Evolutionary conservation across 2,329 filamentous ascomycete genomes (phyloP), one percentile per base, ranked within the genome.

Genomic region (Chrysosporium keratinophilum): DNA sequence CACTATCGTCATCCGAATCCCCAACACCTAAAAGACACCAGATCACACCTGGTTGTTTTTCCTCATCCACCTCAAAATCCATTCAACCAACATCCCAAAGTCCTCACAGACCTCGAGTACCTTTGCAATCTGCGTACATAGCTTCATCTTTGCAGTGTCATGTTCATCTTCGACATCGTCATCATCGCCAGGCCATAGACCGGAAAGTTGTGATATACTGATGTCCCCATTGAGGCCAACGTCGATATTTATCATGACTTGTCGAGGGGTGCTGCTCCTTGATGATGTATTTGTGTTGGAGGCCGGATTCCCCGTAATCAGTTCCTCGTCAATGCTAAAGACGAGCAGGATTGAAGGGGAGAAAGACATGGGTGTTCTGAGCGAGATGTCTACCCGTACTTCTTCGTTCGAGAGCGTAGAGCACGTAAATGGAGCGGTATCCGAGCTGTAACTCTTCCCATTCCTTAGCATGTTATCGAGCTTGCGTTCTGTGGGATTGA

Each of bases 381-480:
- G 52, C 7, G 55, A 56, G 11, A 59, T 42, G 35, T 50, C 44
- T 12, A 45, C n/a, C 14, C 48, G 34, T 23, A 49, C 14, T 11
- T 19, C 49, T 6, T 48, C n/a, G n/a, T 17, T 17, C 7, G 43
- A 3, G 6, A 28, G n/a, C 15, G n/a, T n/a, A 42, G 12, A 2
- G 15, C 9, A 44, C 5, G 5, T 34, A 37, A 28, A 6, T 28
- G 20, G 28, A 7, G 50, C 31, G 7, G 20, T 5, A 19, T 20
- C 12, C 9, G n/a, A 46, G 12, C 6, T 20, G 31, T n/a, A 28
- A 2, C 15, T 40, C 11, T 35, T 28, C 9, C 28, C 48, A 11
- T 41, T 19, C 20, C 59, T 58, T 20, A 73, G 72, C 15, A 91
- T 74, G 11, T 74, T 75, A 17, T 75, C 70, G 55, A 82, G 78